Base-by-base conservation (phyloP, 345 rosid genomes). In the Jatropha curcas region DNA sequence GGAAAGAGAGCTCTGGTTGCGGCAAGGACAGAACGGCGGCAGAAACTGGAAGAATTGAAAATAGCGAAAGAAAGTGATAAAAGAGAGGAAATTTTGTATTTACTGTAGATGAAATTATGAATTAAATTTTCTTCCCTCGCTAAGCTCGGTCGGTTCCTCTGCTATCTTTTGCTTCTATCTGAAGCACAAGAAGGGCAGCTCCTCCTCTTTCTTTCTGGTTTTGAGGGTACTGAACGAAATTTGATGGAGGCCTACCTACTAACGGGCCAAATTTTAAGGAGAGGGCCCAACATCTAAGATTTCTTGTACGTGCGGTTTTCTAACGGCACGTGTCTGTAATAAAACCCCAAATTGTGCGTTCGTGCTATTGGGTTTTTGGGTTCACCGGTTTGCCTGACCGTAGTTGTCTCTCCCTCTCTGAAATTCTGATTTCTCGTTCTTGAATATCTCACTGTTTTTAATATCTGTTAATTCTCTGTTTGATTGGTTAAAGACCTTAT, bases 351-450 rank as follows among this genome's bases (percentile, higher is more conserved):
- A 16, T 14, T 46, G 53, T 7, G 0, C 1, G 45, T 13, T 35
- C 67, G 37, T 59, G 66, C 43, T 14, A 4, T 57, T 45, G 67
- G 77, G 71, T 34, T 65, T 63, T 74, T 48, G 66, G 65, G 67
- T 46, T 43, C 6, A 22, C 67, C 53, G 65, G 67, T 46, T 43
- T 11, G 16, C 67, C 53, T 24, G 39, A 65, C 25, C 37, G 55
- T 46, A 57, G 41, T n/a, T 41, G 4, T 7, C 74, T 43, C 25
- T 60, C 8, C 7, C 4, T 10, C 25, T 50, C 20, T 8, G 7
- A 7, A 11, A 14, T 41, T 30, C 24, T 33, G 37, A n/a, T 57
- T 41, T 33, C 55, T 28, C 14, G 28, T 27, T 48, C 70, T 66
- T 48, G 22, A 65, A 7, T 19, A 28, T 63, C 20, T 48, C 34